These are phyloP conservation scores for Platanthera guangdongensis DNA, from an alignment of 106 monocot genomes.

Conservation along the genomic window DNA sequence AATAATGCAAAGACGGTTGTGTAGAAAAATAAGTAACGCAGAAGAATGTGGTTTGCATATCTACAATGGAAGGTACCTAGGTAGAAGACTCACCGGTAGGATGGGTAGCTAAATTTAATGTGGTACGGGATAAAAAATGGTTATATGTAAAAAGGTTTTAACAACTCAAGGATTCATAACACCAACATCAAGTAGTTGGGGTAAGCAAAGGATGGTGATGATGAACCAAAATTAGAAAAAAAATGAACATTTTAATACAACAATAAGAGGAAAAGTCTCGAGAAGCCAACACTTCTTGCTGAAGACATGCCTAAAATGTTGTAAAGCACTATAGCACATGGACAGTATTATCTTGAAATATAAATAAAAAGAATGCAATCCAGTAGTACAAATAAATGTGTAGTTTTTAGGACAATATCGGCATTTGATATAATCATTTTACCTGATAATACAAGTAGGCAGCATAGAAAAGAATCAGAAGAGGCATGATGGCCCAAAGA, in stretches of 20 bases:
- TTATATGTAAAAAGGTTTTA: not conserved
- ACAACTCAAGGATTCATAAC: not conserved
- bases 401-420: not conserved
- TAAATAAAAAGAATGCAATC: conserved; percentile 1
- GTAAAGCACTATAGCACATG: not conserved
- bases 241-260: not conserved
- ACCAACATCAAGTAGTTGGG: not conserved
- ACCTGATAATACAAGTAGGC: conserved; percentile 99
- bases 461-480: conserved; percentile 91
- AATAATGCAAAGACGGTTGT: not conserved
- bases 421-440: conserved; percentile 5
- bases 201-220: not conserved
- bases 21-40: not conserved
- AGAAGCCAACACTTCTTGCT: not conserved
- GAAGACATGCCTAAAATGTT: not conserved
- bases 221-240: not conserved
- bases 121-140: not conserved
- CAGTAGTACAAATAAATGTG: not conserved
- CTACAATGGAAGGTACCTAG: not conserved
- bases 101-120: too few species aligned
- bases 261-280: not conserved
- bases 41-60: not conserved
- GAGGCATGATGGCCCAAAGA: conserved; percentile 98
- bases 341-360: not conserved
- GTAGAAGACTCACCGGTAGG: not conserved